These are phyloP conservation scores for Fusarium goolgardi DNA, from an alignment of 2,329 filamentous ascomycete genomes.

Conservation along the genomic window DNA sequence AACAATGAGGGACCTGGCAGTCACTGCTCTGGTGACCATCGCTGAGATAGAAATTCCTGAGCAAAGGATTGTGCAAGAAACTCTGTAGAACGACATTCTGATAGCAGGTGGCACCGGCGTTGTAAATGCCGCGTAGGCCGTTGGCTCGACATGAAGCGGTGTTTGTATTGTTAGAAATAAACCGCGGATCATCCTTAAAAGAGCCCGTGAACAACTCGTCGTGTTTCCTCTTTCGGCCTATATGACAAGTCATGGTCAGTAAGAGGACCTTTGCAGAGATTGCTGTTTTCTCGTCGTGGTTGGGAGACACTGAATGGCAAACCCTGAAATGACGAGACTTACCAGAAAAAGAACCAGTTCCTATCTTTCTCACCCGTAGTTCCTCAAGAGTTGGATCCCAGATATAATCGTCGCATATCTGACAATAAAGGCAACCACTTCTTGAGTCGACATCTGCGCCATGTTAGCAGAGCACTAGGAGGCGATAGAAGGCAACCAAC, in stretches of 20 bases:
- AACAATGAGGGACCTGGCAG: constrained; percentile 72
- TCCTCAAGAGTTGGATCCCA: constrained; percentile 86
- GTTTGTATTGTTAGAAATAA: constrained; percentile 81
- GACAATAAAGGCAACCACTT: constrained; percentile 80
- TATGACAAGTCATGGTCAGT: background rate
- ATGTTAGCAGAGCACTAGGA: constrained; percentile 44
- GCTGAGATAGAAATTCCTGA: constrained; percentile 91
- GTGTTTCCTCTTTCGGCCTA: constrained; percentile 78
- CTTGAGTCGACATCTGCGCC: constrained; percentile 78
- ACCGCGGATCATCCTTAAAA: constrained; percentile 77
- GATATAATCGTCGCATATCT: constrained; percentile 84
- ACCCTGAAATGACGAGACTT: constrained; percentile 44
- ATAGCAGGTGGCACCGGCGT: constrained; percentile 98
- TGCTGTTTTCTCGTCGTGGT: background rate
- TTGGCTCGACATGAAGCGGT: constrained; percentile 85
- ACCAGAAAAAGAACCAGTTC: constrained; percentile 74
- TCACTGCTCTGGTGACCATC: constrained; percentile 86
- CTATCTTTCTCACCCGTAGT: constrained; percentile 76
- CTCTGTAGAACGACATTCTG: constrained; percentile 96
- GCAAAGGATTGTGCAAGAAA: constrained; percentile 90
- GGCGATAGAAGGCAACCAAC: constrained; percentile 58
- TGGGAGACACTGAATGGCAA: background rate
- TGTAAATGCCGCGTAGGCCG: constrained; percentile 92
- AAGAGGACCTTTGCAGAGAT: background rate
- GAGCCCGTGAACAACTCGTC: constrained; percentile 75